Base-by-base conservation (phyloP, 2,329 filamentous ascomycete genomes). In the Arachnopeziza araneosa region DNA sequence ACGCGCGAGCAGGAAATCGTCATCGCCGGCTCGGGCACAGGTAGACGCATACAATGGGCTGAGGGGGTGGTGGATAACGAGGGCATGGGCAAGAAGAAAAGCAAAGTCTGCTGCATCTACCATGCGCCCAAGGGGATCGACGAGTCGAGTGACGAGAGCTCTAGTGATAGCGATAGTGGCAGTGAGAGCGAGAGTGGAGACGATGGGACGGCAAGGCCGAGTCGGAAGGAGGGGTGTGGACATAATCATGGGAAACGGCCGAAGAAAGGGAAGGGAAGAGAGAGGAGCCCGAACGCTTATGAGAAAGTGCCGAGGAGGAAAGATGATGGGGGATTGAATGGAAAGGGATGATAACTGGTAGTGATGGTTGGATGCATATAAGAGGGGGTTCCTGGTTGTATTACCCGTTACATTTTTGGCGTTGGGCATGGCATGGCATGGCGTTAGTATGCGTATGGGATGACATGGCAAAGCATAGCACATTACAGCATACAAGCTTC, bases 61-160 rank as follows among this genome's bases (percentile, higher is more conserved):
- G 90, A 95, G 70, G 89, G 91, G 70, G 93, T 97, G 7, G 81
- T 99, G 2, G 93, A 99, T 76, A 99, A 99, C 71, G 95, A 99
- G 75, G 91, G 91, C 3, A 82, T 98, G 74, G 92, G 92, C 8
- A 90, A 90, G 75, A 99, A 98, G 78, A 93, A 86, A 65, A 96
- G 91, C 21, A 99, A 99, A 84, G 95, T 98, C n/a, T 99, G 95
- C 82, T 99, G 95, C 75, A 99, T 99, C 75, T 99, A 97, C 77
- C 93, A 97, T 77, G 89, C 89, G 62, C 87, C 91, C 7, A 89
- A 88, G 67, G 84, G 81, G 12, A 86, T 91, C 3, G 91, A 89
- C 72, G 93, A 98, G 74, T 95, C 90, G 32, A 92, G 88, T 66
- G 84, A 86, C 66, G 85, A 88, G 61, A 85, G 83, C 2, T 84